Evolutionary conservation across 805 yeast species (phyloP).

Genomic region (Starmerella apis): DNA sequence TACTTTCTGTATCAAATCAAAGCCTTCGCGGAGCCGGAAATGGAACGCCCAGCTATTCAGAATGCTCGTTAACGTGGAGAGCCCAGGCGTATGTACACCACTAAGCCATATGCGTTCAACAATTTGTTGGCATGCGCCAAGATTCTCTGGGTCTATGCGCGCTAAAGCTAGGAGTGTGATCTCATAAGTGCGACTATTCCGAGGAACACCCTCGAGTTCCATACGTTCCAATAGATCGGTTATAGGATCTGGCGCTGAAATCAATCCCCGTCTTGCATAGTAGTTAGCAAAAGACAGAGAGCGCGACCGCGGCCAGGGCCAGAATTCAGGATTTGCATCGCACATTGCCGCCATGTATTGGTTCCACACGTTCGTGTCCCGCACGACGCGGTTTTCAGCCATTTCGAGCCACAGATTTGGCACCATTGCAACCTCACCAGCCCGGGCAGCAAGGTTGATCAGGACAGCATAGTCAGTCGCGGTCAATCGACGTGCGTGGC

Average conservation of each 20-base stretch:
- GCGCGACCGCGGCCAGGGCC: slow-evolving; percentile 24
- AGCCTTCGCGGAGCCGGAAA: slow-evolving; percentile 24
- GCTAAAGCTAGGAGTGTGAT: slow-evolving; percentile 29
- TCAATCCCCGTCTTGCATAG: not conserved
- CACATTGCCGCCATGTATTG: slow-evolving; percentile 30
- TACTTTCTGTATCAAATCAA: slow-evolving; percentile 18
- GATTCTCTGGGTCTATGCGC: slow-evolving; percentile 22
- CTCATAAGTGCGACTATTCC: slow-evolving; percentile 31
- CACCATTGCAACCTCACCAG: slow-evolving; percentile 22
- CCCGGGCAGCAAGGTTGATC: slow-evolving; percentile 27
- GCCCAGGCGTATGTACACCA: slow-evolving; percentile 14
- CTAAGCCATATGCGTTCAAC: slow-evolving; percentile 28
- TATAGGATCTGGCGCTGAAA: not conserved
- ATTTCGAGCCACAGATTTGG: slow-evolving; percentile 27
- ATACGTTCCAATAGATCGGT: slow-evolving; percentile 12
- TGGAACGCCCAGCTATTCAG: slow-evolving; percentile 27
- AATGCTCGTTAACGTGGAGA: slow-evolving; percentile 25
- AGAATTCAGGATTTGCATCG: slow-evolving; percentile 27
- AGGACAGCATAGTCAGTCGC: slow-evolving; percentile 26
- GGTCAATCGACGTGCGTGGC: slow-evolving; percentile 17
- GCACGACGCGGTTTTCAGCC: slow-evolving; percentile 15
- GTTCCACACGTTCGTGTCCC: slow-evolving; percentile 30
- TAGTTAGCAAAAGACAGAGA: not conserved
- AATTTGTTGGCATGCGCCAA: slow-evolving; percentile 23
- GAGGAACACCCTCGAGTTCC: slow-evolving; percentile 26